Base-by-base conservation (phyloP, 306 rosid genomes). In the Delonix regia region DNA sequence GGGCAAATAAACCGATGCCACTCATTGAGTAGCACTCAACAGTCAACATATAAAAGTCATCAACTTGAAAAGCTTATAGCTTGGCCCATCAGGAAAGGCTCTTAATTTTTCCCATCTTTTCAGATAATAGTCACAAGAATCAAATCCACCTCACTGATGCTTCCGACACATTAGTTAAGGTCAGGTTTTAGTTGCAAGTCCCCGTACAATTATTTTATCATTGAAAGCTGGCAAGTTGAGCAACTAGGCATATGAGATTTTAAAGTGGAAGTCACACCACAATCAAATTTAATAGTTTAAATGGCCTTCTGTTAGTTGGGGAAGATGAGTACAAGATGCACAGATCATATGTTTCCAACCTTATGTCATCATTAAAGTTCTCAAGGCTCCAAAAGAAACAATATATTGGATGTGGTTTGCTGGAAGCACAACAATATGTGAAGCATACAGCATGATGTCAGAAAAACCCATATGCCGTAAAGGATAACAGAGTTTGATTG, bases 171-270 rank as follows among this genome's bases (percentile, higher is more conserved):
- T 47, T 69, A 53, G 71, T 74, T 69, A 27, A 45, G 75, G 22
- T 22, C 69, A 85, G 51, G 13, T 70, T 63, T 48, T 22, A 59
- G 78, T 62, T 74, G 55, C 36, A 24, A 73, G 49, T 55, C 72
- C 61, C 30, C 45, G 13, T 69, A 76, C 64, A 77, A 65, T 39
- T 33, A 71, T 60, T 73, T 19, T 81, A 71, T 42, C 74, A 69
- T 80, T 53, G 83, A 83, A 82, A 73, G 66, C 45, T 67, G 67
- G 80, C 78, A 59, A 77, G 55, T 72, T 33, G 89, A 71, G 71
- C 60, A 75, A 63, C 64, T 45, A 27, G 67, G 53, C 81, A 44
- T 55, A 30, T 48, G 75, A 62, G 79, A 53, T 41, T 57, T 64
- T 76, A 44, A 80, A 42, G 65, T 80, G 80, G 52, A 59, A 82